A percentile compares a stretch with the other conserved stretches of the same genome.
Evolutionary conservation across 1,284 basidiomycete species (phyloP).

Genomic region (Meripilus lineatus): DNA sequence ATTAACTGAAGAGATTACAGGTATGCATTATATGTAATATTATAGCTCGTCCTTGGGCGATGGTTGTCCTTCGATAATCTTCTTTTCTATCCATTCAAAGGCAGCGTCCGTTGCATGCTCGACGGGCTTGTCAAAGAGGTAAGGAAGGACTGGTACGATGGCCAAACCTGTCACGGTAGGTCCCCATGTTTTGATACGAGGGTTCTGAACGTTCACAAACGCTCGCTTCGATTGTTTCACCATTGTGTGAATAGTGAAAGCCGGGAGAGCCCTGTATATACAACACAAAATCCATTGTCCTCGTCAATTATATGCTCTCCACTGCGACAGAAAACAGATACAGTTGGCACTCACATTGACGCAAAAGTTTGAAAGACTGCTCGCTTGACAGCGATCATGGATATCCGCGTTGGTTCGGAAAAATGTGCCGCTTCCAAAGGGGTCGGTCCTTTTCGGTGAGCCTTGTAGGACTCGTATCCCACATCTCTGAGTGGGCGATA

Average conservation of each 20-base stretch:
- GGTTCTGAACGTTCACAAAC: constrained; percentile 62
- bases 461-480: constrained; percentile 89
- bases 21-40: too few relatives aligned
- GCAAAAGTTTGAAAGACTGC: constrained; percentile 87
- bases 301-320: neutral
- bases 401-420: constrained; percentile 70
- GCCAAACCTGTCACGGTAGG: constrained; percentile 78
- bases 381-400: constrained; percentile 70
- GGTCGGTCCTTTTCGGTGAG: constrained; percentile 67
- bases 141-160: constrained; percentile 78
- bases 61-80: constrained; percentile 32
- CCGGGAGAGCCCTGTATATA: constrained; percentile 62
- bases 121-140: constrained; percentile 82
- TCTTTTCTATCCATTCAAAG: constrained; percentile 64
- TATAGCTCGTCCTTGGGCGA: constrained; percentile 18
- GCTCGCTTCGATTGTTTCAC: constrained; percentile 77
- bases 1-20: too few relatives aligned
- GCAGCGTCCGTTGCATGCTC: constrained; percentile 58
- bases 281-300: neutral
- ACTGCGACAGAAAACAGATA: constrained; percentile 5
- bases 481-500: constrained; percentile 63
- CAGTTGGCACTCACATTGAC: constrained; percentile 61
- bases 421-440: constrained; percentile 72
- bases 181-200: constrained; percentile 71
- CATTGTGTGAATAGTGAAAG: constrained; percentile 82